Conservation (phyloP, 2,329 filamentous ascomycete species). For the Fusarium sp. region DNA sequence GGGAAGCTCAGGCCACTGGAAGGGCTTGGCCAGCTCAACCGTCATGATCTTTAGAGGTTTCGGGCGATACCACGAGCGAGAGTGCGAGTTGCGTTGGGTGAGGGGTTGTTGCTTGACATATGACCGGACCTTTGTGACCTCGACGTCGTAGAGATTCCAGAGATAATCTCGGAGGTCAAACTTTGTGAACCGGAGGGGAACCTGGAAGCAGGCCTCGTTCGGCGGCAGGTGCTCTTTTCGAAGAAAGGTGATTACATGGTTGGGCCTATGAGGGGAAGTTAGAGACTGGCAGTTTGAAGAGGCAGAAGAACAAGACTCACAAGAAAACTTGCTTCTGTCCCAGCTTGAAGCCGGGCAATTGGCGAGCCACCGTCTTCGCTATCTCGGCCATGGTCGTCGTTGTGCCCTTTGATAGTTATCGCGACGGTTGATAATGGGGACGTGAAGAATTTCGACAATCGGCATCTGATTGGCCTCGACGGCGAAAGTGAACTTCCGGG, state of each 20-base stretch:
- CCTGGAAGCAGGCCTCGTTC: constrained; percentile 87
- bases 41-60: constrained; percentile 90
- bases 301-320: constrained; percentile 53
- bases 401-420: constrained; percentile 39
- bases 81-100: constrained; percentile 61
- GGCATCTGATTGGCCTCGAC: constrained; percentile 45
- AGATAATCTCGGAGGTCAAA: constrained; percentile 97
- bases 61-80: constrained; percentile 74
- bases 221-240: constrained; percentile 77
- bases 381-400: constrained; percentile 54
- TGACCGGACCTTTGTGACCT: constrained; percentile 78
- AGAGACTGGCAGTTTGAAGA: constrained; percentile 13
- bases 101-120: constrained; percentile 74
- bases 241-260: constrained; percentile 82
- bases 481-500: constrained; percentile 47
- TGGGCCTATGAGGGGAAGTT: constrained; percentile 67
- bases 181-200: constrained; percentile 93
- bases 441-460: constrained; percentile 48
- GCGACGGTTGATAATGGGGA: constrained; percentile 37
- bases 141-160: constrained; percentile 83
- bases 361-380: constrained; percentile 53
- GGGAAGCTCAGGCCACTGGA: constrained; percentile 84
- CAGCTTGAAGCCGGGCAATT: constrained; percentile 58
- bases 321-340: constrained; percentile 67
- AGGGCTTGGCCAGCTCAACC: constrained; percentile 86